These are phyloP conservation scores for Amauroascus niger DNA, from an alignment of 2,329 filamentous ascomycete genomes.

Conservation along the genomic window DNA sequence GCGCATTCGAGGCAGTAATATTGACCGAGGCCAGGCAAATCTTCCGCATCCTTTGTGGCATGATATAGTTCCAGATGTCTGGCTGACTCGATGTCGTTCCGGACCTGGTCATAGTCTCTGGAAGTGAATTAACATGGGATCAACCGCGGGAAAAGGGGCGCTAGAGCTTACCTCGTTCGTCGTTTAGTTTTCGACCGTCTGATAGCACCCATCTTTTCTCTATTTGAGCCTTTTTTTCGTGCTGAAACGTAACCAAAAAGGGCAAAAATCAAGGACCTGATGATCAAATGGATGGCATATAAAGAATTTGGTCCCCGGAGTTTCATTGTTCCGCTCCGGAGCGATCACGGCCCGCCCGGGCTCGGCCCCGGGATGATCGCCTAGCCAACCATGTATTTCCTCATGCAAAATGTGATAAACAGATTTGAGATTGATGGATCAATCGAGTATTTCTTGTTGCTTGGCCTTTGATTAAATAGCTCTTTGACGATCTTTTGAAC, in stretches of 20 bases:
- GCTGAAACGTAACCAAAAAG: not conserved
- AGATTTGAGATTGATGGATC: no score
- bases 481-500: no score
- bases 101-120: slow-evolving; percentile 88
- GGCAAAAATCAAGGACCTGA: no score
- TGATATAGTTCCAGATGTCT: slow-evolving; percentile 74
- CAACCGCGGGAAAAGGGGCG: not conserved
- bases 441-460: no score
- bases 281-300: no score
- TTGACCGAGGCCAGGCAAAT: slow-evolving; percentile 74
- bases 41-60: slow-evolving; percentile 67
- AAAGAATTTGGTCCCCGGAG: not conserved
- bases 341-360: no score
- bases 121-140: slow-evolving; percentile 40
- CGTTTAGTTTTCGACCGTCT: slow-evolving; percentile 64
- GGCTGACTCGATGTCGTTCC: slow-evolving; percentile 66
- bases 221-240: not conserved
- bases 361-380: no score
- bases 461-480: no score
- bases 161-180: slow-evolving; percentile 49
- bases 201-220: slow-evolving; percentile 53
- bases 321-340: not conserved
- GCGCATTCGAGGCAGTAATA: slow-evolving; percentile 89
- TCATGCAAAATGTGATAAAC: no score
- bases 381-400: no score